Evolutionary conservation across 2,329 filamentous ascomycete genomes (phyloP).

Genomic region (Fusarium algeriense): DNA sequence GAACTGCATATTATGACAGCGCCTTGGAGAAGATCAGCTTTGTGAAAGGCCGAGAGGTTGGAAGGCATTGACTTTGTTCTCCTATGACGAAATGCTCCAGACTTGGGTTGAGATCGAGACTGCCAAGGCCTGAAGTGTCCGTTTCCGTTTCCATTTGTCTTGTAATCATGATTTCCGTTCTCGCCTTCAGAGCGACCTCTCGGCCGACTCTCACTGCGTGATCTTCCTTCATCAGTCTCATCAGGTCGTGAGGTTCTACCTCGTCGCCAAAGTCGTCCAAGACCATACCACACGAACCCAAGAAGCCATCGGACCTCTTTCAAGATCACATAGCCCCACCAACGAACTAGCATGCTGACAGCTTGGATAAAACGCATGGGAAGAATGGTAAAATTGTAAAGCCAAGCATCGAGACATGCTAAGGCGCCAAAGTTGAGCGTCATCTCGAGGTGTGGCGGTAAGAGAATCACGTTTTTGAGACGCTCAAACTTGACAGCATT

Average conservation of each 20-base stretch:
- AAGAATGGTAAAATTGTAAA: conserved; percentile 95
- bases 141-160: conserved; percentile 14
- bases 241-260: conserved; percentile 59
- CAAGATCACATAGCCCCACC: conserved; percentile 79
- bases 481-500: conserved; percentile 92
- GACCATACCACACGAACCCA: conserved; percentile 81
- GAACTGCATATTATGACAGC: conserved; percentile 89
- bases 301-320: conserved; percentile 80
- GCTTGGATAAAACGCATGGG: conserved; percentile 90
- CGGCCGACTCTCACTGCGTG: conserved; percentile 50
- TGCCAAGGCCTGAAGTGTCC: conserved; percentile 31
- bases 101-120: conserved; percentile 46
- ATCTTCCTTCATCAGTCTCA: conserved; percentile 54
- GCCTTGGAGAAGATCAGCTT: conserved; percentile 94
- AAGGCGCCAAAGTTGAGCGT: conserved; percentile 89
- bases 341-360: conserved; percentile 78
- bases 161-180: conserved; percentile 18
- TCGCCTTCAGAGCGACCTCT: conserved; percentile 35
- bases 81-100: conserved; percentile 68
- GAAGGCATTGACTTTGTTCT: conserved; percentile 89
- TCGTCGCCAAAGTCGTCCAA: conserved; percentile 81
- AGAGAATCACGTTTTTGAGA: conserved; percentile 85
- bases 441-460: conserved; percentile 85
- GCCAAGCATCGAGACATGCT: conserved; percentile 94
- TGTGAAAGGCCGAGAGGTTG: conserved; percentile 86